Evolutionary conservation across 2,329 filamentous ascomycete species (phyloP), one percentile per base, ranked within the genome.

Genomic region (Meredithiella fracta): DNA sequence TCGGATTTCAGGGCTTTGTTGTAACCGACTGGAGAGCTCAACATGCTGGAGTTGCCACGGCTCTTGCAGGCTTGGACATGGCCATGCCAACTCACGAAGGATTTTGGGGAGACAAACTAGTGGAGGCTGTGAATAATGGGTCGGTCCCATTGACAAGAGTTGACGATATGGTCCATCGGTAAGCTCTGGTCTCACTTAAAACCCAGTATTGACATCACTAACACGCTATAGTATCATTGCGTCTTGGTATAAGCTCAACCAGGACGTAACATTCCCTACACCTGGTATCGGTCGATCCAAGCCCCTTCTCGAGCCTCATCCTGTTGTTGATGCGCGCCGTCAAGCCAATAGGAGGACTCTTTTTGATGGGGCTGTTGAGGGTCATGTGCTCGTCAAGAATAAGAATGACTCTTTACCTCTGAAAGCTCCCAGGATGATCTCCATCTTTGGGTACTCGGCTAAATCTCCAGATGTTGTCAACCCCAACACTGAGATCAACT

Each of bases 51-150:
- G 75, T 83, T 9, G 74, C 74, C 1, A 75, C 74, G 3, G 73
- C 82, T 1, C 67, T 82, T 56, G 79, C 82, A 2, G 85, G 85
- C 26, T 65, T 89, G 26, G 84, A 88, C 63, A 80, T 86, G 76
- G 76, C 75, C 9, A 87, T 88, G 84, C 82, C 82, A 0, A 67
- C 60, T 7, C 67, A 63, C 0, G 62, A 62, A 2, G 51, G 59
- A 0, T 69, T 67, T 54, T 78, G 73, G 73, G 67, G 70, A 11
- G 60, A 64, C 3, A 83, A 86, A 20, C 72, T 86, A 0, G 69
- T 72, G 1, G 66, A 72, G 3, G 77, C 81, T 0, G 75, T 86
- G 14, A 69, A 70, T 9, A 82, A 84, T 60, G 80, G 80, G 1
- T 75, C 75, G 0, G 66, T 86, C 0, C 67, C 78, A 0, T 69